Base-by-base conservation (phyloP, 2,329 filamentous ascomycete species). In the Aureobasidium namibiae region DNA sequence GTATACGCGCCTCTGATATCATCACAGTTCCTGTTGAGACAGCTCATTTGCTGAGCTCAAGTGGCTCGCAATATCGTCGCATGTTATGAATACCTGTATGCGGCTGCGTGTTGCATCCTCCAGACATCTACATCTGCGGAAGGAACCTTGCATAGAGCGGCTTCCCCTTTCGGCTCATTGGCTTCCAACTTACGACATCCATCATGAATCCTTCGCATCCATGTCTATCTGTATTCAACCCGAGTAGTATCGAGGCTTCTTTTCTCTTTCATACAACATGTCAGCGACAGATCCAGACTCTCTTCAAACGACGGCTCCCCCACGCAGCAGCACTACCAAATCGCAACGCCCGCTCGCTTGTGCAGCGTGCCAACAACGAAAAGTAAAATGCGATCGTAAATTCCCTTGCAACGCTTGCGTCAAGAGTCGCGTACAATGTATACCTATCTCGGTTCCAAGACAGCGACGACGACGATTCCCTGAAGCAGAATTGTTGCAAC, bases 281-380 rank as follows among this genome's bases (percentile, higher is more conserved):
- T 41, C 49, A 8, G 36, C 21, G 5, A 5, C 9, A 31, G 36
- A 53, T 1, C 36, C 11, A 16, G 36, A 41, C 9, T 7, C 36
- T 18, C 21, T 1, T 9, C 49, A 8, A 24, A 10, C 42, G 8
- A 10, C 23, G 31, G 24, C 49, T 14, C 14, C 36, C 9, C 4
- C 23, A 14, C 49, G 36, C 36, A 13, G 7, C n/a, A 23, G 13
- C 16, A 36, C 24, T 16, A 26, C 36, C 7, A 56, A 56, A 14
- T 13, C 53, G 18, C 53, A 36, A 21, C 53, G 53, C 4, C 18
- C 33, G 13, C 53, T 56, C 23, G 75, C 81, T 38, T 92, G 89
- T 67, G 79, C 89, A 14, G 78, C 85, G 21, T 92, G 89, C 68
- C 87, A 91, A 69, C 86, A 88, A 69, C 83, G 87, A 62, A 90